phyloP scores from a whole-genome alignment of 2,329 filamentous ascomycete genomes.

The Helminthosporium solani region DNA sequence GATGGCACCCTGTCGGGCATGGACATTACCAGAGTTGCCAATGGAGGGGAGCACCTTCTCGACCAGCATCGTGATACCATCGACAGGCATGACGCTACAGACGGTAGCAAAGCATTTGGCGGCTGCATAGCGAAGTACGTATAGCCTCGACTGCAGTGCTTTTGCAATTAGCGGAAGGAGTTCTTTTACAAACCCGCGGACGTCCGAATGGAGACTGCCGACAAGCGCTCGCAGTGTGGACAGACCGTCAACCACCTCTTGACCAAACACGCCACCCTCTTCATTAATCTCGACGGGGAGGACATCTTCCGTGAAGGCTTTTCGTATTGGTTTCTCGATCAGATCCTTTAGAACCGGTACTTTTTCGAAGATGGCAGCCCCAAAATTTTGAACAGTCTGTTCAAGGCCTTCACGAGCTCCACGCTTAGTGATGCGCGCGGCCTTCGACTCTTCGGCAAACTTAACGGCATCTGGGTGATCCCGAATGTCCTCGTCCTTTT shows the following conservation, averaged over 20 bases:
- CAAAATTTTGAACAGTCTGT: constrained; percentile 79
- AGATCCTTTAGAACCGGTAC: constrained; percentile 79
- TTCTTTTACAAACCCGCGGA: constrained; percentile 78
- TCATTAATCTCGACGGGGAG: constrained; percentile 73
- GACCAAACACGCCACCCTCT: constrained; percentile 73
- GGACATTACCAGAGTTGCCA: constrained; percentile 83
- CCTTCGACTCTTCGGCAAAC: constrained; percentile 85
- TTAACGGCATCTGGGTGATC: constrained; percentile 89
- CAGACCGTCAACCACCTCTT: constrained; percentile 90
- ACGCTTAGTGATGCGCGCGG: constrained; percentile 83
- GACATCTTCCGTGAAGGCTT: constrained; percentile 67
- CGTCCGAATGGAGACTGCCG: constrained; percentile 76
- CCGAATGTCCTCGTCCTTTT: constrained; percentile 93
- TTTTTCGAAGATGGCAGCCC: constrained; percentile 71
- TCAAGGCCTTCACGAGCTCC: constrained; percentile 94
- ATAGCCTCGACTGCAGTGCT: constrained; percentile 82
- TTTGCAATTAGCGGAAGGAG: constrained; percentile 84
- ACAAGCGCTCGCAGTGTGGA: constrained; percentile 89
- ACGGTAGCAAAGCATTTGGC: constrained; percentile 97
- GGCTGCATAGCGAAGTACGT: constrained; percentile 92
- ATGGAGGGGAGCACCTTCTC: constrained; percentile 91
- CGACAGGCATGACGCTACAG: constrained; percentile 92
- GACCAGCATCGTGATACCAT: constrained; percentile 94
- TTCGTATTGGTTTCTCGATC: constrained; percentile 77
- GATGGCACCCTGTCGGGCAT: constrained; percentile 87